A percentile compares a stretch with the other conserved stretches of the same genome.
Conservation (phyloP, 106 monocot genomes). For the Agapanthus africanus region DNA sequence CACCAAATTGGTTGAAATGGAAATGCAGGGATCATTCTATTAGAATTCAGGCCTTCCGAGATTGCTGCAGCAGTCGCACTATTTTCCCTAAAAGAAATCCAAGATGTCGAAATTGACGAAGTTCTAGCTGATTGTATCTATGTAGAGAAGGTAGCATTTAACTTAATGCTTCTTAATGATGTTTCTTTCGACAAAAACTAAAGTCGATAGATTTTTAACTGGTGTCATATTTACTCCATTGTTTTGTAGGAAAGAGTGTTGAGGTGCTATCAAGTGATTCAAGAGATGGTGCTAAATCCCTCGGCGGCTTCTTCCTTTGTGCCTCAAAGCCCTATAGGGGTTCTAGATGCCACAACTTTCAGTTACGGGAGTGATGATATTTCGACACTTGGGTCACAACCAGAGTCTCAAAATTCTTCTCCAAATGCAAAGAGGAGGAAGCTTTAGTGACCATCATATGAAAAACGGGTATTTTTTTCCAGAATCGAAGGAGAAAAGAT, state of each 20-base stretch:
- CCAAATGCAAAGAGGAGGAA: constrained; percentile 59
- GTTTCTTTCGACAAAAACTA: neutral
- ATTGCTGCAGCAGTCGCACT: constrained; percentile 14
- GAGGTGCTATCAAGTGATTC: constrained; percentile 15
- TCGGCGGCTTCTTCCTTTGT: neutral
- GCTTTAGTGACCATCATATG: neutral
- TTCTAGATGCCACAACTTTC: constrained; percentile 10
- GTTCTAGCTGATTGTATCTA: constrained; percentile 4
- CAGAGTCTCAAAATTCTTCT: constrained; percentile 24
- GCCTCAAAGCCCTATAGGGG: constrained; percentile 11
- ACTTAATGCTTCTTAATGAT: neutral
- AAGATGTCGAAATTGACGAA: neutral
- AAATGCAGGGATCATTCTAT: constrained; percentile 8
- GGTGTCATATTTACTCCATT: neutral
- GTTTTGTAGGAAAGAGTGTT: constrained; percentile 12
- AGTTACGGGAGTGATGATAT: constrained; percentile 60
- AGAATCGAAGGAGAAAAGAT: neutral
- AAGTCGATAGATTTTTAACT: neutral
- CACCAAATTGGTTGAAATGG: neutral
- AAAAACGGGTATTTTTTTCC: too few relatives aligned
- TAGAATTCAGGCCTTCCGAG: constrained; percentile 18
- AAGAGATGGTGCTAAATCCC: neutral
- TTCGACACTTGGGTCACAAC: constrained; percentile 17
- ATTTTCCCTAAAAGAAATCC: neutral
- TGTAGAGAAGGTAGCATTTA: constrained; percentile 5